phyloP scores from a whole-genome alignment of 306 rosid genomes.

The Lablab purpureus region DNA sequence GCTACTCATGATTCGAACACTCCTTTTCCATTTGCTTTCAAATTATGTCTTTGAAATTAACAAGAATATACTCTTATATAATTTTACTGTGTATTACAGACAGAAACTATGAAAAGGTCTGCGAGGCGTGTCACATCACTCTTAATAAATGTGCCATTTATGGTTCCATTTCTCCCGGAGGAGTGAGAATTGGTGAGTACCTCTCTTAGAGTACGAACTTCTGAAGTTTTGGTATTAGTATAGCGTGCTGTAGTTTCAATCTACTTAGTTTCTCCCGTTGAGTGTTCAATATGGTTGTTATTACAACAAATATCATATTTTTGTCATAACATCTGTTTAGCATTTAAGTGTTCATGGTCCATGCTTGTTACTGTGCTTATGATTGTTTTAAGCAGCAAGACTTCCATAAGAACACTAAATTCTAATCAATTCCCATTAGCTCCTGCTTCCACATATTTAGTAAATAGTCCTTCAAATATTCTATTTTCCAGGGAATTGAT shows the following conservation, averaged over 20 bases:
- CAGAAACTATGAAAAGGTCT: slow-evolving; percentile 79
- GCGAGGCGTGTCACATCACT: slow-evolving; percentile 83
- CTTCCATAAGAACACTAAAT: background rate
- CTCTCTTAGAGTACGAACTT: background rate
- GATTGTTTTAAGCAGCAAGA: background rate
- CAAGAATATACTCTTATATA: slow-evolving; percentile 25
- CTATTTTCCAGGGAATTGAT: background rate
- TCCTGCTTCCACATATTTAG: slow-evolving; percentile 13
- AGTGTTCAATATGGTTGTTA: background rate
- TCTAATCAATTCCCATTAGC: slow-evolving; percentile 9
- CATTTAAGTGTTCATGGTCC: background rate
- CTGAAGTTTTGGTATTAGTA: background rate
- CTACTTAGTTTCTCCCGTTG: slow-evolving; percentile 6
- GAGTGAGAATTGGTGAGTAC: slow-evolving; percentile 85
- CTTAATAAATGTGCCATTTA: slow-evolving; percentile 76
- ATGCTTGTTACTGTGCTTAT: background rate
- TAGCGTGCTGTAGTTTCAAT: background rate
- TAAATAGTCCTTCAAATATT: background rate
- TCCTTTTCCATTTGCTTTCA: slow-evolving; percentile 13
- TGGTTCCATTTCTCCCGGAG: slow-evolving; percentile 79
- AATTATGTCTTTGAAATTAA: slow-evolving; percentile 34
- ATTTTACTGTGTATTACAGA: slow-evolving; percentile 54
- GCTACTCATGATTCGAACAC: slow-evolving; percentile 27
- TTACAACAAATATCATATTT: background rate
- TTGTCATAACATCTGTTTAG: background rate